These are phyloP conservation scores for Naumovozyma dairenensis DNA, from an alignment of 805 yeast species.

Conservation along the genomic window DNA sequence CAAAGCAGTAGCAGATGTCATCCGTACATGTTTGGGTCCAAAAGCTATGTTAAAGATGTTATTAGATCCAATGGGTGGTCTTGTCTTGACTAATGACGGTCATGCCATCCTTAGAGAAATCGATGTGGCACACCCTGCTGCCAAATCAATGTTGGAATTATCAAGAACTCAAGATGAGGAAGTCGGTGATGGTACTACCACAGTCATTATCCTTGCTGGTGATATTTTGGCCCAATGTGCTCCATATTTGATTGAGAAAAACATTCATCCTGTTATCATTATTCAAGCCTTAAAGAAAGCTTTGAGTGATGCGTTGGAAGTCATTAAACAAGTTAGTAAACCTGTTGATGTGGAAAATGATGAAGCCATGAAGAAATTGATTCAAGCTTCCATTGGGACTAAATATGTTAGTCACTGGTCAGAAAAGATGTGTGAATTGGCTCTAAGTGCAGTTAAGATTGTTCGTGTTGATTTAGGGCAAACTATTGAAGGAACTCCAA, in stretches of 20 bases:
- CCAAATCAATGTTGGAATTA: constrained; percentile 95
- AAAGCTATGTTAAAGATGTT: constrained; percentile 98
- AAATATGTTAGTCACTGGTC: constrained; percentile 90
- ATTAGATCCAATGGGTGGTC: constrained; percentile 89
- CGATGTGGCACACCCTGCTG: constrained; percentile 97
- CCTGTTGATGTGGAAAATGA: constrained; percentile 82
- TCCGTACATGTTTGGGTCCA: constrained; percentile 96
- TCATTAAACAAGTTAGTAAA: constrained; percentile 71
- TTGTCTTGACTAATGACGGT: constrained; percentile 95
- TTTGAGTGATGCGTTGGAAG: constrained; percentile 77
- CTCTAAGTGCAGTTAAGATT: constrained; percentile 79
- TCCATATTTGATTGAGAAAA: constrained; percentile 81
- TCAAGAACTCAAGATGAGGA: constrained; percentile 97
- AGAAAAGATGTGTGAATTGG: constrained; percentile 77
- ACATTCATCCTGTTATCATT: constrained; percentile 93
- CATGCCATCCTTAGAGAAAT: constrained; percentile 96
- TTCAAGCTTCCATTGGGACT: constrained; percentile 90
- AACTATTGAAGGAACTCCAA: constrained; percentile 36
- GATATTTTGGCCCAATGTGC: constrained; percentile 92
- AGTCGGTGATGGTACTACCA: constrained; percentile 97
- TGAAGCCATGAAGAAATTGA: constrained; percentile 74
- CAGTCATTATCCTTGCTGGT: constrained; percentile 94
- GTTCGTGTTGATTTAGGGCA: constrained; percentile 50
- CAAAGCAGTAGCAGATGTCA: constrained; percentile 96
- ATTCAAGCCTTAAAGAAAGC: constrained; percentile 92